Base-by-base conservation (phyloP, 176 grass and related monocot genomes). In the Saccharum officinarum region DNA sequence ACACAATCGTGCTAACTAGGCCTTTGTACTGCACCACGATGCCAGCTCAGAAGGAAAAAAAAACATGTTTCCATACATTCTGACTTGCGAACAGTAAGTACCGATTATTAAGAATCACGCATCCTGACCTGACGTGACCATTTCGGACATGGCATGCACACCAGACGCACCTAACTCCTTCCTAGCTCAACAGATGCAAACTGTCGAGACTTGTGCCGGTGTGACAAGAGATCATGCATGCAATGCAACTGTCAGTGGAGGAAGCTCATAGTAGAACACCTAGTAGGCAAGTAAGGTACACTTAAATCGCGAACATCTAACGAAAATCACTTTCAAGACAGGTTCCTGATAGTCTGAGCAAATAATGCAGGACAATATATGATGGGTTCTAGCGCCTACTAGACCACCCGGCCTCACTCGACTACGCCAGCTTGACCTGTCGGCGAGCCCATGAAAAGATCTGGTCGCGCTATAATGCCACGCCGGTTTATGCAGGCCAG, bases 381-480 rank as follows among this genome's bases (percentile, higher is more conserved):
- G 2, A 23, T 84, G 73, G 18, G 12, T 82, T 76, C 41, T 37
- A 54, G 78, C 46, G 64, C 64, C 40, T 82, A 36, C 73, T 70
- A 26, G 33, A 50, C 46, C 3, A 78, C 44, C 33, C 5, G 57
- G 44, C 67, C 46, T 69, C 52, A 54, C 42, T 70, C 45, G 64
- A 77, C 37, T 64, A 78, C 66, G 16, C 73, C 71, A 69, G 70
- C 37, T 17, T 79, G 44, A 83, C 26, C 28, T 86, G 79, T 86
- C 84, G 46, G 79, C 67, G 17, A 61, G 47, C 59, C 84, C 80
- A 79, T 60, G 37, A 83, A 66, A 57, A 52, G 79, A 86, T 86
- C 55, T 80, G 28, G 12, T 80, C 12, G 38, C 33, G 36, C 52
- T 28, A 79, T 84, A 73, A 42, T 37, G n/a, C 16, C n/a, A 82